phyloP scores from a whole-genome alignment of 352 stramenopile species.

The Globisporangium parvum region DNA sequence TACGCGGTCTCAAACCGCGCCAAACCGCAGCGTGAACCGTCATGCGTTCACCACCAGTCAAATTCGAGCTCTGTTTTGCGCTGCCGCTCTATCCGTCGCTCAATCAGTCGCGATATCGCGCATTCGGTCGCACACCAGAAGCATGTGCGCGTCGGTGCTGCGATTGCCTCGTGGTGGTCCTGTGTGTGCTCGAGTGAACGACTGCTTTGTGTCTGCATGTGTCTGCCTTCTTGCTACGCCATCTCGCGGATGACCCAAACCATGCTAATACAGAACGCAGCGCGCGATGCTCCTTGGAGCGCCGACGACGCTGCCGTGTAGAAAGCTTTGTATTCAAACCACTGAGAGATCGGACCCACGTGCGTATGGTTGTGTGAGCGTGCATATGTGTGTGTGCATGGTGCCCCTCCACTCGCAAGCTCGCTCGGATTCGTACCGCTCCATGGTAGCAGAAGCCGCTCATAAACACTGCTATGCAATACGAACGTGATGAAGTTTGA shows the following conservation, averaged over 20 bases:
- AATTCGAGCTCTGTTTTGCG: too few relatives aligned
- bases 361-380: conserved; percentile 1
- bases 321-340: conserved; percentile 74
- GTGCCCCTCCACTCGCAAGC: conserved; percentile 28
- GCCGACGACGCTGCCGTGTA: conserved; percentile 23
- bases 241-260: conserved; percentile 59
- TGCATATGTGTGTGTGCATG: conserved; percentile 6
- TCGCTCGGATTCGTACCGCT: conserved; percentile 55
- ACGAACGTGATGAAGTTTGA: conserved; percentile 62
- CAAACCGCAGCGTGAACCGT: too few relatives aligned
- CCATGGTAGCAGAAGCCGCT: conserved; percentile 34
- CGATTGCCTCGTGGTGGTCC: too few relatives aligned
- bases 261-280: conserved; percentile 77
- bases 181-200: background rate
- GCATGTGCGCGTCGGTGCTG: background rate
- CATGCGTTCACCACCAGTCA: too few relatives aligned
- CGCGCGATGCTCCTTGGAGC: conserved; percentile 16
- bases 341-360: conserved; percentile 52
- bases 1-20: too few relatives aligned
- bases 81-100: too few relatives aligned
- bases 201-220: background rate
- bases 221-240: conserved; percentile 1
- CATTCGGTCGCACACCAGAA: background rate
- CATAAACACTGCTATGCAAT: conserved; percentile 43
- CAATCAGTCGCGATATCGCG: background rate